phyloP scores from a whole-genome alignment of 768 basidiomycete genomes.

The Russula brevipes region DNA sequence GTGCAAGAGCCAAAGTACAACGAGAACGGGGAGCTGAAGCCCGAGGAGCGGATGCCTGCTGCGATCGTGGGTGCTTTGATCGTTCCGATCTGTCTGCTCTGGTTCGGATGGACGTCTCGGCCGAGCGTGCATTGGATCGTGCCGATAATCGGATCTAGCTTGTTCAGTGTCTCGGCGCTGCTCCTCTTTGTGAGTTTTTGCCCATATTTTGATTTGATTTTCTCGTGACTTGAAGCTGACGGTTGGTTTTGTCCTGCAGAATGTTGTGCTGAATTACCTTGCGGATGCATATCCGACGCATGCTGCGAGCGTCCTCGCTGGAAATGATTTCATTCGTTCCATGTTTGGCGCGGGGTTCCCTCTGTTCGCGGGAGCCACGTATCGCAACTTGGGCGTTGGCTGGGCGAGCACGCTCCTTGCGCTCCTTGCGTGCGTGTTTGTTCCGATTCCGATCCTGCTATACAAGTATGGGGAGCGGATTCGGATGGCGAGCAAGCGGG shows the following conservation, averaged over 20 bases:
- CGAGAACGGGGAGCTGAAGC: slow-evolving; percentile 23
- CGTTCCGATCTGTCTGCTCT: slow-evolving; percentile 34
- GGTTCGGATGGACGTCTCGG: slow-evolving; percentile 34
- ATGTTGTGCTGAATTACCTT: slow-evolving; percentile 31
- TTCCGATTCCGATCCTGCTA: slow-evolving; percentile 27
- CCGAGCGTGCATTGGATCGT: slow-evolving; percentile 35
- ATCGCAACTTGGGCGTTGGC: slow-evolving; percentile 28
- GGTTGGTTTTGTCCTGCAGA: background rate
- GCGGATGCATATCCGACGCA: slow-evolving; percentile 32
- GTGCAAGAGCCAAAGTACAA: slow-evolving; percentile 23
- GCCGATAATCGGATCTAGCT: slow-evolving; percentile 33
- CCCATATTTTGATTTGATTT: background rate
- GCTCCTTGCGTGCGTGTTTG: slow-evolving; percentile 28
- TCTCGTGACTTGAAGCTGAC: background rate
- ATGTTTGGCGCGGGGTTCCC: slow-evolving; percentile 24
- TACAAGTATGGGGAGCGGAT: slow-evolving; percentile 21
- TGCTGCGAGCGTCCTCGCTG: slow-evolving; percentile 34
- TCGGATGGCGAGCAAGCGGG: slow-evolving; percentile 21
- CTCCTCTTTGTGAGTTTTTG: slow-evolving; percentile 28
- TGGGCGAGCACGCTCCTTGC: slow-evolving; percentile 29
- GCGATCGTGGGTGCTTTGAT: slow-evolving; percentile 33
- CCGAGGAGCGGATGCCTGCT: slow-evolving; percentile 34
- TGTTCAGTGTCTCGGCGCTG: slow-evolving; percentile 34
- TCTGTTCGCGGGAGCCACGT: slow-evolving; percentile 27
- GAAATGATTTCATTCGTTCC: slow-evolving; percentile 34